Conservation (phyloP, 345 rosid species). For the Triadica sebifera region DNA sequence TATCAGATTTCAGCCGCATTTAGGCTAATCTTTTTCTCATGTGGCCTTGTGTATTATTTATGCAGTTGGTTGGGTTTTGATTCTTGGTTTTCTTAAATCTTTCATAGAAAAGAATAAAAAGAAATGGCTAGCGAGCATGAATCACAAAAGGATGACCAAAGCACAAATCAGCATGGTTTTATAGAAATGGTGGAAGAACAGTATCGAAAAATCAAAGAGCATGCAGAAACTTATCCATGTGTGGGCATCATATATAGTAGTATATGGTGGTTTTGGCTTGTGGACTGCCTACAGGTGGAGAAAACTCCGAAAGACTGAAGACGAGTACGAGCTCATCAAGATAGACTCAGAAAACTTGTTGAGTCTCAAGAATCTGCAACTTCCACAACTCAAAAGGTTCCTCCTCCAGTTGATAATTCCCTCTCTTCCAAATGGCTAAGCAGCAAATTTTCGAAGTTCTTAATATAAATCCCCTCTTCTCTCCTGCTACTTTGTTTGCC, state of each 20-base stretch:
- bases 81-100: neutral
- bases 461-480: neutral
- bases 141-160: constrained; percentile 35
- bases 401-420: constrained; percentile 8
- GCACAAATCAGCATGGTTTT: constrained; percentile 31
- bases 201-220: constrained; percentile 62
- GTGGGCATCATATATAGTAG: constrained; percentile 84
- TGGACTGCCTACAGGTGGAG: constrained; percentile 79
- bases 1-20: no score
- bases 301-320: constrained; percentile 84
- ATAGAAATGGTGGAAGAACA: constrained; percentile 42
- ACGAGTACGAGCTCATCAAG: constrained; percentile 76
- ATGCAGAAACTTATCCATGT: constrained; percentile 81
- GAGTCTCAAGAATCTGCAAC: constrained; percentile 45
- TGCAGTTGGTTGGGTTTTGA: neutral
- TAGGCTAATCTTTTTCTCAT: no score
- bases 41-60: no score
- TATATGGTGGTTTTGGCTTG: constrained; percentile 75
- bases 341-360: constrained; percentile 55
- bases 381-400: constrained; percentile 8
- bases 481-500: neutral
- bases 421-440: neutral
- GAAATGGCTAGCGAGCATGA: constrained; percentile 42
- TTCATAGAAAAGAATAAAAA: neutral
- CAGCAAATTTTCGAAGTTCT: neutral